Evolutionary conservation across 495 filamentous ascomycete genomes (phyloP).

Genomic region (Annulohypoxylon bovei): DNA sequence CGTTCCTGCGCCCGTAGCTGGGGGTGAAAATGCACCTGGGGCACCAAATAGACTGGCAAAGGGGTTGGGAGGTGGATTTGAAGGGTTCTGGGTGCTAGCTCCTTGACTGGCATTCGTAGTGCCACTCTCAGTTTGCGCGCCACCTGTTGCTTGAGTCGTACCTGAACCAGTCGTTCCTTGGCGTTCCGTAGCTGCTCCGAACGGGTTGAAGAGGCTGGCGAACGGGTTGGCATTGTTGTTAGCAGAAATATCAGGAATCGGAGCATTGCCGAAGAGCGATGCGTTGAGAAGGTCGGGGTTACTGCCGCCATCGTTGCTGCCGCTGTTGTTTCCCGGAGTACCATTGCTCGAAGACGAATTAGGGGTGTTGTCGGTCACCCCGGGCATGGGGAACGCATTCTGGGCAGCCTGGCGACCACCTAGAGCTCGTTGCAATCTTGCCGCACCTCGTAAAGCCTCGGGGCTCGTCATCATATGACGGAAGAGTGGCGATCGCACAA

Average conservation of each 20-base stretch:
- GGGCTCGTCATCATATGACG: constrained; percentile 97
- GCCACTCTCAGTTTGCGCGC: constrained; percentile 12
- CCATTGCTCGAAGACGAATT: constrained; percentile 41
- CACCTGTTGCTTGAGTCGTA: constrained; percentile 18
- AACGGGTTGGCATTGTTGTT: constrained; percentile 73
- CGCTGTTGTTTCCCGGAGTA: constrained; percentile 28
- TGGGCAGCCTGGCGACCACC: constrained; percentile 57
- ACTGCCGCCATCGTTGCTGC: constrained; percentile 30
- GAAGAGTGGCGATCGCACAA: constrained; percentile 86
- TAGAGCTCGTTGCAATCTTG: constrained; percentile 80
- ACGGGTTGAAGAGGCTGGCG: constrained; percentile 69
- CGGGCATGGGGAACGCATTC: constrained; percentile 85
- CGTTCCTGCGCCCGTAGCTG: background rate
- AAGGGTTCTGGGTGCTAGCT: constrained; percentile 23
- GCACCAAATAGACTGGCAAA: constrained; percentile 56
- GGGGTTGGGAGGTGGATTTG: constrained; percentile 48
- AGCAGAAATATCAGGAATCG: constrained; percentile 40
- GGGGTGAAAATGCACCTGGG: background rate
- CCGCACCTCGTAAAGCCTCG: constrained; percentile 77
- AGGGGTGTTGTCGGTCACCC: constrained; percentile 78
- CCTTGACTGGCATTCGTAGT: constrained; percentile 39
- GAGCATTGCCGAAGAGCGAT: constrained; percentile 32
- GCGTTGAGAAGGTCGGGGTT: constrained; percentile 54
- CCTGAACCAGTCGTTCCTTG: constrained; percentile 41
- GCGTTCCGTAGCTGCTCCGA: constrained; percentile 24